These are phyloP conservation scores for Bretschneidera sinensis DNA, from an alignment of 345 rosid genomes.

Conservation along the genomic window DNA sequence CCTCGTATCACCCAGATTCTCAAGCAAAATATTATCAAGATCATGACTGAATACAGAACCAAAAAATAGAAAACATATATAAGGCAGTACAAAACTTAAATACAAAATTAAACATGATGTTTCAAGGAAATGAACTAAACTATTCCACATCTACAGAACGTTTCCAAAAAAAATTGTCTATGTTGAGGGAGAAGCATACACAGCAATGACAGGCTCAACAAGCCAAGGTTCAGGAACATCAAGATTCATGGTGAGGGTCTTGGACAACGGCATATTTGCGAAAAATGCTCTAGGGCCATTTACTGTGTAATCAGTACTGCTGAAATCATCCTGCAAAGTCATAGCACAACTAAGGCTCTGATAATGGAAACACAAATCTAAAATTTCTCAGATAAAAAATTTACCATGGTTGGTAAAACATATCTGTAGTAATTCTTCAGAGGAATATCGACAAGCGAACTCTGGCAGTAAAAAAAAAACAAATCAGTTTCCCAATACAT, in stretches of 20 bases:
- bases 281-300: slow-evolving; percentile 95
- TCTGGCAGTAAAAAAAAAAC: slow-evolving; percentile 46
- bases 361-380: slow-evolving; percentile 18
- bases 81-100: neutral
- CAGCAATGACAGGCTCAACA: slow-evolving; percentile 91
- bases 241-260: slow-evolving; percentile 99
- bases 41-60: slow-evolving; percentile 63
- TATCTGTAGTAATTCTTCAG: slow-evolving; percentile 97
- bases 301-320: slow-evolving; percentile 56
- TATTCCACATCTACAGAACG: neutral
- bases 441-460: slow-evolving; percentile 98
- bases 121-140: neutral
- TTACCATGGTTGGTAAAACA: slow-evolving; percentile 83
- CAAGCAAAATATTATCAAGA: slow-evolving; percentile 95
- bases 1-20: slow-evolving; percentile 94
- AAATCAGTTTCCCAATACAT: slow-evolving; percentile 8
- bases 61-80: neutral
- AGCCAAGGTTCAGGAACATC: slow-evolving; percentile 99
- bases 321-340: slow-evolving; percentile 85
- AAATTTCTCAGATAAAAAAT: slow-evolving; percentile 14
- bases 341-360: slow-evolving; percentile 23
- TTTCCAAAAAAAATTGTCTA: neutral
- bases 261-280: slow-evolving; percentile 95
- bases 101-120: no score
- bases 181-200: slow-evolving; percentile 52